Percentiles rank a stretch among this genome's conserved stretches.
Evolutionary conservation across 805 yeast genomes (phyloP).

Genomic region (Candida stauntonica): DNA sequence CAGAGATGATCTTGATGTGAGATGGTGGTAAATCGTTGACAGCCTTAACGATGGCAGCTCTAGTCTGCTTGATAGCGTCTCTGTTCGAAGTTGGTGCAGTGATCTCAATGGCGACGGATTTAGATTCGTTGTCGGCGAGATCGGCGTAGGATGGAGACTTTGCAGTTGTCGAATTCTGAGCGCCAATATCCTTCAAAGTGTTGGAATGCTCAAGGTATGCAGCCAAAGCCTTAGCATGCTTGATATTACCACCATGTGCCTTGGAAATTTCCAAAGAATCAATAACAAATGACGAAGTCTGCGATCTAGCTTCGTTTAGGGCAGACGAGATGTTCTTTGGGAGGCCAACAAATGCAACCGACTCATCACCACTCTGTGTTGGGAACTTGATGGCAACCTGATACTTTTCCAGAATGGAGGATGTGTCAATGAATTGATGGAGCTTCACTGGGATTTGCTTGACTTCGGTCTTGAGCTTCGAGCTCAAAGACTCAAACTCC

Average conservation of each 20-base stretch:
- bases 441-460: slow-evolving; percentile 62
- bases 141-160: slow-evolving; percentile 42
- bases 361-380: slow-evolving; percentile 36
- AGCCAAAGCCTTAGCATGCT: slow-evolving; percentile 75
- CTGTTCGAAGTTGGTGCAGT: slow-evolving; percentile 45
- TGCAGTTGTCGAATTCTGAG: slow-evolving; percentile 41
- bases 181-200: slow-evolving; percentile 39
- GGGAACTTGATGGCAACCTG: slow-evolving; percentile 59
- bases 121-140: slow-evolving; percentile 36
- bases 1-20: slow-evolving; percentile 51
- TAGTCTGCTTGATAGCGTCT: slow-evolving; percentile 54
- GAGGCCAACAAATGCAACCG: slow-evolving; percentile 63
- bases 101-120: slow-evolving; percentile 57
- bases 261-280: slow-evolving; percentile 77
- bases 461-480: slow-evolving; percentile 46
- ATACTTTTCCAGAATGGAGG: slow-evolving; percentile 46
- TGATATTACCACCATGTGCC: slow-evolving; percentile 78
- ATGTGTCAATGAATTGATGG: slow-evolving; percentile 64
- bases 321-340: slow-evolving; percentile 57
- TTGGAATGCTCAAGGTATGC: slow-evolving; percentile 56
- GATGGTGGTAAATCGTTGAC: slow-evolving; percentile 75
- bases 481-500: slow-evolving; percentile 40
- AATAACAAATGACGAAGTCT: slow-evolving; percentile 54
- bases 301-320: slow-evolving; percentile 51
- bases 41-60: slow-evolving; percentile 63